Evolutionary conservation across 345 rosid species (phyloP), one percentile per base, ranked within the genome.

Genomic region (Euphorbia peplus): DNA sequence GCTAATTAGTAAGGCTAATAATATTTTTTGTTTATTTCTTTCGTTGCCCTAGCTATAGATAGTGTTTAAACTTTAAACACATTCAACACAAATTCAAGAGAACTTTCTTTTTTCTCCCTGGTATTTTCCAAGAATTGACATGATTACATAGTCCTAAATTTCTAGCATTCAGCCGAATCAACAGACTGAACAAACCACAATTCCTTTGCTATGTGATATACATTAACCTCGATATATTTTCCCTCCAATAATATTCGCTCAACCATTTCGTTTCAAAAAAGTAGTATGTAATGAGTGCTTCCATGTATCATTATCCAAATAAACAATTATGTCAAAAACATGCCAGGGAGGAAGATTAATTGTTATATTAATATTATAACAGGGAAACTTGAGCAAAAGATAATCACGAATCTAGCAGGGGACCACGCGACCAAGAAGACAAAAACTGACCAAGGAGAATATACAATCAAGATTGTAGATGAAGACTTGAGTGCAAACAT

Each of bases 251-350:
- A 12, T 35, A 10, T 44, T 26, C 32, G 41, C 28, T 57, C 44
- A 28, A 10, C 18, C 9, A 55, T 25, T 67, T 41, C 35, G 18
- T 56, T 39, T 39, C 7, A n/a, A 22, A 24, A 67, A 25, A 53
- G 12, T 21, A 4, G 32, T 16, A 53, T 39, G 35, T 25, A 25
- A 12, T 2, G 32, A 22, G 15, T 55, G 25, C 60, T 66, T 28
- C 37, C 5, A 4, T 28, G 26, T 22, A 19, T 48, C 68, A 64
- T 68, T 32, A 66, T 66, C 26, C 50, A 53, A 66, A 66, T 10
- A 24, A 37, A 53, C 24, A 39, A 57, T 4, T 44, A 8, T 16
- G 30, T 32, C 32, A 18, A 22, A 14, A 19, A 32, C 4, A 30
- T 4, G 30, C 30, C 41, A 29, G 30, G 7, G 51, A 29, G n/a